phyloP scores from a whole-genome alignment of 179 eudicot species.

The Beta lomatogona region DNA sequence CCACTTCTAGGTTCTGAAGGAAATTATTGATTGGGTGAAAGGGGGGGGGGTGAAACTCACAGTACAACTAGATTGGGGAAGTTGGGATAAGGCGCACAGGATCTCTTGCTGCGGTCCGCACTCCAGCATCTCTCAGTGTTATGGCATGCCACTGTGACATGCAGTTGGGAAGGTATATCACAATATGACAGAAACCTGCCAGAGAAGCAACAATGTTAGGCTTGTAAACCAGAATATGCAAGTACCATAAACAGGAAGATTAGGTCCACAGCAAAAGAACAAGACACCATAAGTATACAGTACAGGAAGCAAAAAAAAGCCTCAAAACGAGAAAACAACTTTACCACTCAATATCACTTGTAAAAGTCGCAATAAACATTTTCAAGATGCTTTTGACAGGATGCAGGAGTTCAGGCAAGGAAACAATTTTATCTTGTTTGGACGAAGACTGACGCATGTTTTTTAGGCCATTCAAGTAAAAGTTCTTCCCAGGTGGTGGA shows the following conservation, averaged over 20 bases:
- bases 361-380: conserved; percentile 85
- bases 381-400: conserved; percentile 65
- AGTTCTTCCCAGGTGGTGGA: conserved; percentile 73
- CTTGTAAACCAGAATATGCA: conserved; percentile 14
- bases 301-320: too few species aligned
- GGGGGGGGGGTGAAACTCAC: conserved; percentile 53
- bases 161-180: conserved; percentile 68
- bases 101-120: conserved; percentile 57
- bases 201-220: conserved; percentile 12
- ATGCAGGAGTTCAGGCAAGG: conserved; percentile 76
- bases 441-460: conserved; percentile 40
- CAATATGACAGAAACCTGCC: conserved; percentile 84
- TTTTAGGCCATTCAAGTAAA: conserved; percentile 68
- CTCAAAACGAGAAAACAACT: not conserved
- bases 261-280: not conserved
- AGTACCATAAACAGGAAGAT: not conserved
- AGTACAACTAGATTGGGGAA: conserved; percentile 74
- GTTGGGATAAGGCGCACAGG: conserved; percentile 57
- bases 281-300: not conserved
- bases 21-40: not conserved
- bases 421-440: conserved; percentile 46
- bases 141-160: conserved; percentile 85
- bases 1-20: not conserved
- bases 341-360: conserved; percentile 81
- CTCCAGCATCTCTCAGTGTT: conserved; percentile 85